Conservation (phyloP, 257 asterid genomes). For the Capsicum chinense region DNA sequence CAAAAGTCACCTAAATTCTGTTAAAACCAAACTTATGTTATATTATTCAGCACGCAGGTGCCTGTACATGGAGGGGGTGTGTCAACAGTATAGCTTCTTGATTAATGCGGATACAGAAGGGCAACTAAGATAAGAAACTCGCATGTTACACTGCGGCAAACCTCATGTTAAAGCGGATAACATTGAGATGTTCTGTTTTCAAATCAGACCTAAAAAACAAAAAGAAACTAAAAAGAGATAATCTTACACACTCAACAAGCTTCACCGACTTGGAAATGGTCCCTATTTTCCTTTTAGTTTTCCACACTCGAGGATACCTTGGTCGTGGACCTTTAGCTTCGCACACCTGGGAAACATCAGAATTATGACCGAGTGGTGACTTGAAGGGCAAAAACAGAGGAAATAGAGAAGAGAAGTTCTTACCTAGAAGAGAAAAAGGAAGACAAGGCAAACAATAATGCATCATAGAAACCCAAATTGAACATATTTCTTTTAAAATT, state of each 20-base stretch:
- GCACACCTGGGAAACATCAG: constrained; percentile 58
- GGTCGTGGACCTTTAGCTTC: constrained; percentile 96
- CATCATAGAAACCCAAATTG: neutral
- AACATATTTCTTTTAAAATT: neutral
- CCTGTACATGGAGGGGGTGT: neutral
- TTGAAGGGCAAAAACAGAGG: constrained; percentile 11
- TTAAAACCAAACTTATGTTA: constrained; percentile 9
- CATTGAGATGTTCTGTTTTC: neutral
- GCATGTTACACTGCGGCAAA: neutral
- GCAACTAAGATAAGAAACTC: neutral
- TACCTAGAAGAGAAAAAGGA: neutral
- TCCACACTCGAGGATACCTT: constrained; percentile 94
- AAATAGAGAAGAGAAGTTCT: neutral
- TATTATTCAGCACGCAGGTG: constrained; percentile 11
- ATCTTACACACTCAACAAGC: constrained; percentile 84
- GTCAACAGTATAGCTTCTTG: neutral
- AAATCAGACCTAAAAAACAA: neutral
- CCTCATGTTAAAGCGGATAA: neutral
- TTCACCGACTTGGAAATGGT: constrained; percentile 82
- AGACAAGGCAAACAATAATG: neutral
- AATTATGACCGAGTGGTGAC: neutral
- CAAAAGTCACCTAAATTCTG: constrained; percentile 11
- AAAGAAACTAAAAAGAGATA: neutral
- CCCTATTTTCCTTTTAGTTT: constrained; percentile 71
- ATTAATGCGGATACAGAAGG: neutral